Base-by-base conservation (phyloP, 2,329 filamentous ascomycete species). In the Cytospora mali region DNA sequence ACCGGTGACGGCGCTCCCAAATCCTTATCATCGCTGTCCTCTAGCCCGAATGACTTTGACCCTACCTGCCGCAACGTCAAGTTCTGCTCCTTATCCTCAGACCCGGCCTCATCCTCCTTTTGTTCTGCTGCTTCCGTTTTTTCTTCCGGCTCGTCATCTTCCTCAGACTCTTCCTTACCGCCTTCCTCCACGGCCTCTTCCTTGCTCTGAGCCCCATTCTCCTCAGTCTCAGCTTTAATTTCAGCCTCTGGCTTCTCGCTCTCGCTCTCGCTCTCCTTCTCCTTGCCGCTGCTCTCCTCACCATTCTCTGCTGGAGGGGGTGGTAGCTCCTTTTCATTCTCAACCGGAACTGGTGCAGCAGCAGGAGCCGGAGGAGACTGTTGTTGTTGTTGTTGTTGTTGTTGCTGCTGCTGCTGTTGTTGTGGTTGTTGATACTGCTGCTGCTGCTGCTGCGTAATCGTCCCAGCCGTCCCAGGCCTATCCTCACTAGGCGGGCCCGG, bases 71-170 rank as follows among this genome's bases (percentile, higher is more conserved):
- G 78, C 62, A 85, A 67, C 14, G 82, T 79, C 33, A 87, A 71
- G 65, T 82, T 83, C 64, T 85, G 81, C 67, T 80, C 76, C 64
- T 85, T 80, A 61, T 86, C 84, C 66, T 86, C 83, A 16, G 83
- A 72, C 35, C 81, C 76, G 64, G 83, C 77, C 72, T 86, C 86
- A 69, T 86, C 83, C 72, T 86, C 84, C 21, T 83, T 79, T 42
- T 74, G 71, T 35, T 69, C 62, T 33, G 69, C 68, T 2, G 71
- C 56, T 64, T 72, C 75, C 23, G 70, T 69, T 67, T 78, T 77
- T 60, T 78, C 74, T 67, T 78, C 75, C 11, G 74, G 71, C 48
- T 72, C 71, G n/a, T 66, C 70, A 28, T 71, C 71, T 2, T 70
- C 67, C 4, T 70, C 70, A 11, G 68, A 67, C 27, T 71, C 68